These are phyloP conservation scores for Solidago caesia DNA, from an alignment of 129 eudicot species.

Conservation along the genomic window DNA sequence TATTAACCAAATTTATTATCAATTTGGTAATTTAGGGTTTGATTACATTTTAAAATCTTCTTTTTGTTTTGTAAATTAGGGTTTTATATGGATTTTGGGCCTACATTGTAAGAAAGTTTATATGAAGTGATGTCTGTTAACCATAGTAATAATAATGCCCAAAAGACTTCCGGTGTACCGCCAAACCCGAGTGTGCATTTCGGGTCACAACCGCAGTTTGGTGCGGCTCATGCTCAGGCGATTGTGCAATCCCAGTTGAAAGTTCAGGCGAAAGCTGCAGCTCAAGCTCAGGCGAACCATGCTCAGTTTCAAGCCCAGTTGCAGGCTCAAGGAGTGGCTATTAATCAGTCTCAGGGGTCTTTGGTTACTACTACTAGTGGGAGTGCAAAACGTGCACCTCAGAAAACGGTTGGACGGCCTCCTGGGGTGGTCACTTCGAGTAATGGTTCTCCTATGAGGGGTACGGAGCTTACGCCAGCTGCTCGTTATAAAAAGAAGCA, in stretches of 20 bases:
- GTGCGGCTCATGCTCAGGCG: conserved; percentile 68
- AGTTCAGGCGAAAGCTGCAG: conserved; percentile 54
- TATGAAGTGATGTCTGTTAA: conserved; percentile 58
- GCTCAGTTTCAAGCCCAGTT: conserved; percentile 76
- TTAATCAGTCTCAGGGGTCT: conserved; percentile 47
- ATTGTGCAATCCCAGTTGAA: conserved; percentile 65
- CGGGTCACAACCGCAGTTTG: conserved; percentile 46
- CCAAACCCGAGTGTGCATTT: conserved; percentile 46
- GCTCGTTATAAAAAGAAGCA: conserved; percentile 68
- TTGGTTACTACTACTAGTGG: conserved; percentile 44
- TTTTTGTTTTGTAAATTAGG: conserved; percentile 5
- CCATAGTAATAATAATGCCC: conserved; percentile 55
- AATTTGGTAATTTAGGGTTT: neutral
- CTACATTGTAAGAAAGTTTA: conserved; percentile 26
- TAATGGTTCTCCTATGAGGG: conserved; percentile 51
- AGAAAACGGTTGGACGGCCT: conserved; percentile 70
- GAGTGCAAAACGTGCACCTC: conserved; percentile 50
- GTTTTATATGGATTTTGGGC: conserved; percentile 10
- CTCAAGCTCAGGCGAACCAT: conserved; percentile 54
- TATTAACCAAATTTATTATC: too few relatives aligned
- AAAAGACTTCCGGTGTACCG: conserved; percentile 52
- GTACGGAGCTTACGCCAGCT: conserved; percentile 63
- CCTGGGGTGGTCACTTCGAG: conserved; percentile 50
- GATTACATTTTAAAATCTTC: neutral
- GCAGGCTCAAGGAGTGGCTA: conserved; percentile 66